Base-by-base conservation (phyloP, 2,329 filamentous ascomycete species). In the Cladophialophora yegresii region DNA sequence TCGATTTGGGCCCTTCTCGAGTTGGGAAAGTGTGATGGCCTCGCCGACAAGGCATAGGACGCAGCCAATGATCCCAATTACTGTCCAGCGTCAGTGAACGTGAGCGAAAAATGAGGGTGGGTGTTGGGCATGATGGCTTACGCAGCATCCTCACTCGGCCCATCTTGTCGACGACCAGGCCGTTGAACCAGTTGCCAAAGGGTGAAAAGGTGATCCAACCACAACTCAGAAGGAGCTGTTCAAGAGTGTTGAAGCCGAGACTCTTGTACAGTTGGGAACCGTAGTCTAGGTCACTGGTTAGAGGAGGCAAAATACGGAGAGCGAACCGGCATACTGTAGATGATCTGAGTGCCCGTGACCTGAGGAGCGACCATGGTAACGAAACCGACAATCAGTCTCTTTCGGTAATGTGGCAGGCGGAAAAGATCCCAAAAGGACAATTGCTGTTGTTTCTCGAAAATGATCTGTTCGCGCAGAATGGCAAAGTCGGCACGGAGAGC, bases 1-100 rank as follows among this genome's bases (percentile, higher is more conserved):
- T 22, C 81, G 81, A 6, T 69, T 71, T 0, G 76, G 63, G 20
- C 85, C 77, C 6, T 80, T 81, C 0, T 78, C 78, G 3, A 74
- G 80, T 47, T 75, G 82, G 51, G 77, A 84, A 70, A 77, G 78
- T 70, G 83, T 81, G 5, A 80, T 82, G 16, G 54, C 50, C 43
- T 69, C 75, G 10, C 74, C 75, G 12, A 75, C 70, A 16, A 71
- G 56, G 63, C 74, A 75, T 26, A 77, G 67, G 58, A 71, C 22
- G 73, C 72, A 49, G 62, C 70, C 36, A 72, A 69, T 20, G 75
- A 73, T 49, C 71, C 76, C 75, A 73, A 77, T 64, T 72, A 77
- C 23, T 78, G 69, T 22, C 23, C 13, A 26, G 7, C 23, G 20
- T 54, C 13, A 40, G 32, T 20, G 4, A 45, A 16, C 7, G 22